phyloP scores from a whole-genome alignment of 345 rosid species.

The Camelina sativa region DNA sequence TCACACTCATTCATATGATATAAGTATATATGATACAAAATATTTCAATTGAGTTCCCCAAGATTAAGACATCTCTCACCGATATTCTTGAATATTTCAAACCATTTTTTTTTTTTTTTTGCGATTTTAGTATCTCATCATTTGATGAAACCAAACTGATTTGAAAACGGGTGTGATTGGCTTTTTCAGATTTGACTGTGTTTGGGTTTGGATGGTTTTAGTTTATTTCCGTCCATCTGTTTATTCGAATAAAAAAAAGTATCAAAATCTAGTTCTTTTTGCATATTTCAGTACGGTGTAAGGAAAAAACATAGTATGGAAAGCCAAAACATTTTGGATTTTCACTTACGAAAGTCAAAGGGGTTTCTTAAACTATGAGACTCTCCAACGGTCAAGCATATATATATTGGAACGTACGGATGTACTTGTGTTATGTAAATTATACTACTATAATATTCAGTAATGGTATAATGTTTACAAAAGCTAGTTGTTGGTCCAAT shows the following conservation, averaged over 20 bases:
- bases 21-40: background rate
- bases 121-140: background rate
- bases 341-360: conserved; percentile 11
- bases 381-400: conserved; percentile 8
- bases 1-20: background rate
- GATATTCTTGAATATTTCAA: background rate
- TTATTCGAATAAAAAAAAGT: no score
- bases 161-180: background rate
- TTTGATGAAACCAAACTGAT: conserved; percentile 7
- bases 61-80: conserved; percentile 32
- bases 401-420: conserved; percentile 35
- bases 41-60: background rate
- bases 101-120: background rate
- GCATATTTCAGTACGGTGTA: background rate
- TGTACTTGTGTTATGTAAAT: conserved; percentile 29
- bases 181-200: background rate
- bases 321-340: background rate
- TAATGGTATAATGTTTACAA: background rate
- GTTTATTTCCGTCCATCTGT: background rate
- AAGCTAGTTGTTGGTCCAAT: conserved; percentile 27
- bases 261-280: background rate
- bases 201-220: background rate
- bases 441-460: background rate
- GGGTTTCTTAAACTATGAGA: background rate
- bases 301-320: background rate